Evolutionary conservation across 495 filamentous ascomycete species (phyloP), one percentile per base, ranked within the genome.

Genomic region (Extremus antarcticus): DNA sequence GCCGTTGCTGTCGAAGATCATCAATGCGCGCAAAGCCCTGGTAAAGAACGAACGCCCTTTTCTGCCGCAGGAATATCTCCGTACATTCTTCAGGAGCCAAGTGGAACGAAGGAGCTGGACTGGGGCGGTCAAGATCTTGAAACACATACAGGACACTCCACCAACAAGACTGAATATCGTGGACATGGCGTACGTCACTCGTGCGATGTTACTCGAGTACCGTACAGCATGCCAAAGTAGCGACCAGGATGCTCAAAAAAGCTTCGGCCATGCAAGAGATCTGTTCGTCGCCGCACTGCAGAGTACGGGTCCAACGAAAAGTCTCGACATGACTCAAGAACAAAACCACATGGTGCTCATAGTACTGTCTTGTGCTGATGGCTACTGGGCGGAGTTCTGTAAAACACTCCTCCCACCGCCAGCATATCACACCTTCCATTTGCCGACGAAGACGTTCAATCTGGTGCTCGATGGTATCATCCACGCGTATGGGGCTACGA

Each of bases 21-120:
- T 76, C 8, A 53, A 66, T 24, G 51, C 56, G 43, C 24, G 19
- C 21, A 4, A 23, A 17, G 16, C 3, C 39, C 17, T 54, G 40
- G 40, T 21, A 51, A 7, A 49, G 41, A 51, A 47, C 13, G 25
- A 47, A 22, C 21, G 47, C 19, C 38, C 25, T 53, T 9, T 51
- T 38, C 17, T 51, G 62, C 22, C 61, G 55, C 13, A 51, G 64
- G 25, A 74, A 50, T 71, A 76, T 23, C 60, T 81, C 3, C 77
- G 73, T 24, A 67, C 77, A 0, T 59, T 83, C 11, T 52, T 80
- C 23, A 73, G 74, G 51, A 72, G 70, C 51, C 73, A 79, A 35
- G 71, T 84, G 13, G 45, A 64, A 15, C 62, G 71, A 35, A 63
- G 63, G 9, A 65, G 73, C 23, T 82, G 78, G 78, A 65, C 72